Evolutionary conservation across 139 green algal species (phyloP), one percentile per base, ranked within the genome.

Genomic region (Chlamydomonas sp.): DNA sequence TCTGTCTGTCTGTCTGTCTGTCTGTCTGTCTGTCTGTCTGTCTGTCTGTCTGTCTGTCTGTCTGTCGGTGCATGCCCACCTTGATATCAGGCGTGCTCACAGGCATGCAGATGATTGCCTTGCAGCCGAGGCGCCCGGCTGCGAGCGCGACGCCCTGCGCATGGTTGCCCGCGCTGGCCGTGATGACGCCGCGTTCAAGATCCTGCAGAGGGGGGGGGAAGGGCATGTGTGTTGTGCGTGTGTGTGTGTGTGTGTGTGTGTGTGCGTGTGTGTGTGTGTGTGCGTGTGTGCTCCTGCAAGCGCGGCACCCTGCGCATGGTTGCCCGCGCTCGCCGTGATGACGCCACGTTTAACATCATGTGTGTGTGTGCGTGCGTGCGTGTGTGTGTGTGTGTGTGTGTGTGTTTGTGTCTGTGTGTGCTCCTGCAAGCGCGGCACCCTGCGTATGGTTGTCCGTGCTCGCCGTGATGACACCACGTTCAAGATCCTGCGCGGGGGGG

Each of bases 361-460:
- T 31, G n/a, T n/a, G n/a, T n/a, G n/a, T 4, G 38, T n/a, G n/a
- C n/a, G n/a, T n/a, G n/a, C n/a, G n/a, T n/a, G n/a, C n/a, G n/a
- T n/a, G n/a, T n/a, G n/a, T n/a, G n/a, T n/a, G n/a, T n/a, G n/a
- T n/a, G n/a, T n/a, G n/a, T n/a, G n/a, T n/a, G n/a, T n/a, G n/a
- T n/a, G n/a, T n/a, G n/a, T n/a, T n/a, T n/a, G n/a, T n/a, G n/a
- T n/a, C n/a, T n/a, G n/a, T n/a, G n/a, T n/a, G n/a, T n/a, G n/a
- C n/a, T 1, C 89, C 90, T 24, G 83, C 83, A 47, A 98, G 78
- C 2, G 93, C 91, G 28, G 97, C 93, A 16, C 93, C 93, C 81
- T 98, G 93, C 20, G 93, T 93, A 76, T 98, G 93, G 81, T 98
- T 98, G 26, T 93, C 93, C 2, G 93, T 93, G 0, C 82, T 92